Evolutionary conservation across 2,329 filamentous ascomycete species (phyloP).

Genomic region (Elsinoe ampelina): DNA sequence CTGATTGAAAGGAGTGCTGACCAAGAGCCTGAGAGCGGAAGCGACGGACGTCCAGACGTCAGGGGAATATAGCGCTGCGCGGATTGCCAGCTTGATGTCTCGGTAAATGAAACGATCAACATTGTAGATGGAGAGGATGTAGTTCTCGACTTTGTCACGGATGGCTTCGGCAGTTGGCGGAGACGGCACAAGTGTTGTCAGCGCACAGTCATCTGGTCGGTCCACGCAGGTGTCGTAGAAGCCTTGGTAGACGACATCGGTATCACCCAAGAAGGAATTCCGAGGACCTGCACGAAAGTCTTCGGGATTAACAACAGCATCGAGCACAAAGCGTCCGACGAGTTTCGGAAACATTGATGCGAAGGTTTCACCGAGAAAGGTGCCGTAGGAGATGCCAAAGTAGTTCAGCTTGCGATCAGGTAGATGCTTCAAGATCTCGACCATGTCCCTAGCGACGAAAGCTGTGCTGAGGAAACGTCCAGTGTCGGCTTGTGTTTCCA

Average conservation of each 20-base stretch:
- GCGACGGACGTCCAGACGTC: not conserved
- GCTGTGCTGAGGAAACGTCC: slow-evolving; percentile 38
- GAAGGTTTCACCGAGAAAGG: slow-evolving; percentile 34
- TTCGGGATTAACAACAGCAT: slow-evolving; percentile 37
- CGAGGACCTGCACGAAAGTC: slow-evolving; percentile 24
- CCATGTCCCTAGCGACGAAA: slow-evolving; percentile 41
- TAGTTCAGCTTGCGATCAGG: slow-evolving; percentile 33
- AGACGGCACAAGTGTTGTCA: slow-evolving; percentile 19
- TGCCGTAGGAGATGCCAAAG: slow-evolving; percentile 42
- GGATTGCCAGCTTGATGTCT: not conserved
- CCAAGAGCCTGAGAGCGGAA: not conserved
- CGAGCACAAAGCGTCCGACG: slow-evolving; percentile 31
- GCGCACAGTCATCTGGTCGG: slow-evolving; percentile 24
- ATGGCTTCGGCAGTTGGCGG: not conserved
- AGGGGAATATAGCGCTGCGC: not conserved
- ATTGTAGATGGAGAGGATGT: not conserved
- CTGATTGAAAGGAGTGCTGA: slow-evolving; percentile 19
- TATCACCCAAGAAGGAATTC: slow-evolving; percentile 23
- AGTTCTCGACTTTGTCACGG: not conserved
- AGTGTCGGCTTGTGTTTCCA: slow-evolving; percentile 24
- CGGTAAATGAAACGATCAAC: not conserved
- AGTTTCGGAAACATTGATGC: slow-evolving; percentile 34
- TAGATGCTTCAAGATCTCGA: slow-evolving; percentile 36
- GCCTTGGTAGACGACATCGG: slow-evolving; percentile 35
- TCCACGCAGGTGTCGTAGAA: slow-evolving; percentile 39